Base-by-base conservation (phyloP, 176 grass and related monocot species). In the Phoenix roebelenii region DNA sequence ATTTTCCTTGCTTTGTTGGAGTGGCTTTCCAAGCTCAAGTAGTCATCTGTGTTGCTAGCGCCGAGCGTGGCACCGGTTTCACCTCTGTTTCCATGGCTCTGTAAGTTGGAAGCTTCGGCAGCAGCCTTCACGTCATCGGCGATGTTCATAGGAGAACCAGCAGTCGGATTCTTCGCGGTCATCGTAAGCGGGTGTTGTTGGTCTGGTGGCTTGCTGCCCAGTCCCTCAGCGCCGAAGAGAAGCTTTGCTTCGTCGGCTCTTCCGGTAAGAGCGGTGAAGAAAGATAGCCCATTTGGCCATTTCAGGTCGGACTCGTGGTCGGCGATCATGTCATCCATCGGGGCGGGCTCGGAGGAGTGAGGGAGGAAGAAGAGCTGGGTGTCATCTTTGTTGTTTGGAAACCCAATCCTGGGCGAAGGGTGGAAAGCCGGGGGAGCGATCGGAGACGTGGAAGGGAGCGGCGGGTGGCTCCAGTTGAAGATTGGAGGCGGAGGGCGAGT, bases 221-320 rank as follows among this genome's bases (percentile, higher is more conserved):
- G 0, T 60, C 65, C 1, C 69, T 67, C 63, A 0, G 72, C 59
- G 25, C 82, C 79, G 59, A 83, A 85, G 48, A 98, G 71, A 4
- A 92, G 69, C 72, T 92, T 98, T 17, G 76, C 74, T 52, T 98
- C 88, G 12, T 98, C 93, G 0, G 84, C 58, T 20, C 93, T 76
- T 3, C 84, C 88, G 0, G 93, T 98, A 35, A 98, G 79, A 22
- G 93, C 93, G n/a, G 88, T 92, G 81, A 98, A 98, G 82, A 98
- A 92, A 0, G 93, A 98, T 49, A 98, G 64, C 35, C 93, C 93
- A 59, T 98, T 98, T 39, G 93, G 88, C 93, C 93, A 98, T 23
- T 88, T 88, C 14, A 98, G 59, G 7, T 89, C 93, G 0, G 76
- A 0, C 5, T 73, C 87, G 28, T 78, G 66, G 58, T 81, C 78